A percentile compares a stretch with the other conserved stretches of the same genome.
Evolutionary conservation across 1,284 basidiomycete species (phyloP).

Genomic region (Microbotryum saponariae): DNA sequence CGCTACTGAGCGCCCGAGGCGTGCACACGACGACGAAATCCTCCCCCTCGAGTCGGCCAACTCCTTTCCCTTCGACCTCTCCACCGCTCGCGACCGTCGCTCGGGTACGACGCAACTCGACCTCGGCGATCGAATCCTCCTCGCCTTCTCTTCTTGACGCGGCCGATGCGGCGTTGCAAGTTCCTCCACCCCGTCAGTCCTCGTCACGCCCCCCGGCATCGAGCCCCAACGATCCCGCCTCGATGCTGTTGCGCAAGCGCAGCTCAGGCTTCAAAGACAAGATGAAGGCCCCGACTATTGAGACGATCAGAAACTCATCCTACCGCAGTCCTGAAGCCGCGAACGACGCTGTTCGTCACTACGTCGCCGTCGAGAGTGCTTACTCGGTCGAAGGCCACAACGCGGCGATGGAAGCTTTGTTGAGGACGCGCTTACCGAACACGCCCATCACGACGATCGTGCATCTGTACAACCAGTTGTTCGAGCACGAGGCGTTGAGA

Average conservation of each 20-base stretch:
- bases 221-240: not conserved
- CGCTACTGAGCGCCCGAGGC: not conserved
- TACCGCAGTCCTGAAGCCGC: not conserved
- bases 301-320: too few relatives aligned
- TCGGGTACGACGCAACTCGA: constrained; percentile 20
- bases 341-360: constrained; percentile 16
- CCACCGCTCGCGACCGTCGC: not conserved
- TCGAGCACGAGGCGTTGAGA: constrained; percentile 52
- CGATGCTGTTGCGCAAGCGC: not conserved
- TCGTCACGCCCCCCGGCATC: too few relatives aligned
- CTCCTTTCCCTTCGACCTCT: constrained; percentile 4
- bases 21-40: constrained; percentile 4
- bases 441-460: constrained; percentile 56
- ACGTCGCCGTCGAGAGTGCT: constrained; percentile 12
- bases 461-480: constrained; percentile 67
- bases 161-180: too few relatives aligned
- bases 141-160: not conserved
- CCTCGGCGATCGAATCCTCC: constrained; percentile 4
- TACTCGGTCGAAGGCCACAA: constrained; percentile 53
- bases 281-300: not conserved
- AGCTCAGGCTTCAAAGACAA: not conserved
- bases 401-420: constrained; percentile 54
- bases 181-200: too few relatives aligned
- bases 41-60: not conserved
- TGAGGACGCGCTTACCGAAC: constrained; percentile 48